Evolutionary conservation across 345 rosid genomes (phyloP).

Genomic region (Lepidium sativum): DNA sequence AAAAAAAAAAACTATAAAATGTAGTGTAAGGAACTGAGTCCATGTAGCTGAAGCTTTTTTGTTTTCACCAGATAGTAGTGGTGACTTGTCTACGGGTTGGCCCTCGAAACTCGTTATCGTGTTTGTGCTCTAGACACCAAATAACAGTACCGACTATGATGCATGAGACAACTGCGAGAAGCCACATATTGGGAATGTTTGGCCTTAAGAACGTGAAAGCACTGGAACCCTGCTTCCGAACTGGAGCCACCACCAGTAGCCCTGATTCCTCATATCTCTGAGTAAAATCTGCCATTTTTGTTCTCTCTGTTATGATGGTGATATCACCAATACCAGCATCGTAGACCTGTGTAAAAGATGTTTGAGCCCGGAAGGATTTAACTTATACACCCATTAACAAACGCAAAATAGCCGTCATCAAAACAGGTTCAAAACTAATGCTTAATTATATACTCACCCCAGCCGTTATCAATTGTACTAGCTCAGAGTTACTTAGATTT

Average conservation of each 20-base stretch:
- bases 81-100: constrained; percentile 53
- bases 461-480: constrained; percentile 45
- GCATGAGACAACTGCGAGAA: constrained; percentile 39
- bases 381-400: constrained; percentile 1
- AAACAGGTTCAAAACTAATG: neutral
- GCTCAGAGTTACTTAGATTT: constrained; percentile 50
- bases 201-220: constrained; percentile 67
- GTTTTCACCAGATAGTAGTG: constrained; percentile 66
- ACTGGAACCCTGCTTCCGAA: constrained; percentile 33
- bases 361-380: neutral
- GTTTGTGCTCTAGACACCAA: constrained; percentile 70
- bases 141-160: constrained; percentile 54
- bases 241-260: constrained; percentile 65
- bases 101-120: constrained; percentile 66
- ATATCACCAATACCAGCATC: constrained; percentile 66
- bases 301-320: constrained; percentile 55
- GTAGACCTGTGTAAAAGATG: constrained; percentile 31
- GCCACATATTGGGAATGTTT: constrained; percentile 55
- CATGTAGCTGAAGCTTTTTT: neutral
- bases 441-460: constrained; percentile 49
- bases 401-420: neutral
- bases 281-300: constrained; percentile 72
- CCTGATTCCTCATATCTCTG: constrained; percentile 70
- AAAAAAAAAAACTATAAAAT: neutral
- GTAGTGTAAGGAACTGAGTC: neutral